A percentile compares a stretch with the other conserved stretches of the same genome.
Conservation (phyloP, 2,329 filamentous ascomycete species). For the Neoscytalidium dimidiatum region DNA sequence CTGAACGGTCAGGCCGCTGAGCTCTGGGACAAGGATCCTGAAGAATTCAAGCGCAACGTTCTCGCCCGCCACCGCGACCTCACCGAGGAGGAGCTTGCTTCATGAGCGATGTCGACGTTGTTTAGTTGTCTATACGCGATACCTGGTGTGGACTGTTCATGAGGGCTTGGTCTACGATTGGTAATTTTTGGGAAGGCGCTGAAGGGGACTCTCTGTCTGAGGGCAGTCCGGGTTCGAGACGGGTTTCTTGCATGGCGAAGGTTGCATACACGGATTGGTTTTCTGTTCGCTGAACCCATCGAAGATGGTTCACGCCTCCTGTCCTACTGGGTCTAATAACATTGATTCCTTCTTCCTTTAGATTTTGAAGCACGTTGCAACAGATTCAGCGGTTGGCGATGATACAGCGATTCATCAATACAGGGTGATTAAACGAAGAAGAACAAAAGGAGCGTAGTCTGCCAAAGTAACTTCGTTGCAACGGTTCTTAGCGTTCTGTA, state of each 20-base stretch:
- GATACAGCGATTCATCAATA: too few relatives aligned
- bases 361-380: neutral
- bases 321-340: neutral
- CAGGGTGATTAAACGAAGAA: too few relatives aligned
- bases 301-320: neutral
- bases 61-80: slow-evolving; percentile 63
- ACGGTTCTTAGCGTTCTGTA: neutral
- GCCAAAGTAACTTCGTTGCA: too few relatives aligned
- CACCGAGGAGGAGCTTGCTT: slow-evolving; percentile 44
- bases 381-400: too few relatives aligned
- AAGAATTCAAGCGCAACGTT: slow-evolving; percentile 81
- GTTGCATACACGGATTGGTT: slow-evolving; percentile 3
- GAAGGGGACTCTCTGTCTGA: neutral
- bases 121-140: neutral
- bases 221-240: neutral
- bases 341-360: neutral
- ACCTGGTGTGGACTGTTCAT: slow-evolving; percentile 3
- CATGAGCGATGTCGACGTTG: neutral
- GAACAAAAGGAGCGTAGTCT: too few relatives aligned
- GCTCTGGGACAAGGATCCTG: slow-evolving; percentile 86
- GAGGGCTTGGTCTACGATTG: neutral
- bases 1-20: slow-evolving; percentile 95
- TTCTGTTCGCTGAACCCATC: neutral
- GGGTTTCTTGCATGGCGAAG: slow-evolving; percentile 14
- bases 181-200: neutral